Evolutionary conservation across 2,329 filamentous ascomycete species (phyloP).

Genomic region (Colletotrichum coccodes): DNA sequence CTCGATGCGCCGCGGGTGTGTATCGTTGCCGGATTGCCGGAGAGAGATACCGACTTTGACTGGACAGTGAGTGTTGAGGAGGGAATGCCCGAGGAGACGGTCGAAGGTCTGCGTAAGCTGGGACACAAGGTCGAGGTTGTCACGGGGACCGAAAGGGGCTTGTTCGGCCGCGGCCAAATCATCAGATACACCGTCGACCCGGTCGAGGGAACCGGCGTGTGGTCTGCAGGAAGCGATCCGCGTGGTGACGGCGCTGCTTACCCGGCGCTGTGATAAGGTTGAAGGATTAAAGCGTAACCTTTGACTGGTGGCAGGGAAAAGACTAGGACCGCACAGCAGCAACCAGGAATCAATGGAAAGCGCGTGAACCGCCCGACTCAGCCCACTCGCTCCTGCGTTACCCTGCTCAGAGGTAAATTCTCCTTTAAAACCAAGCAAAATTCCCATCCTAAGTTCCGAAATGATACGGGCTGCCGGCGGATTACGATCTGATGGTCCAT

Average conservation of each 20-base stretch:
- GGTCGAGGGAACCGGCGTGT: slow-evolving; percentile 75
- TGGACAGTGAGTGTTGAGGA: slow-evolving; percentile 83
- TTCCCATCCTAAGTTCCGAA: not conserved
- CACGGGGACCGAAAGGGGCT: slow-evolving; percentile 68
- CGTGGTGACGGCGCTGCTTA: slow-evolving; percentile 83
- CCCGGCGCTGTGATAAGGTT: slow-evolving; percentile 47
- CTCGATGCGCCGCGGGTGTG: slow-evolving; percentile 93
- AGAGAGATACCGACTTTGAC: slow-evolving; percentile 66
- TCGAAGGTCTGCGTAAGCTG: slow-evolving; percentile 72
- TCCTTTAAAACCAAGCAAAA: too few relatives aligned
- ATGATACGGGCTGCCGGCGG: too few relatives aligned
- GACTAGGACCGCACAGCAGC: not conserved
- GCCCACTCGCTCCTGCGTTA: not conserved
- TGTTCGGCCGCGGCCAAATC: slow-evolving; percentile 90
- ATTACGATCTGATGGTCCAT: not conserved
- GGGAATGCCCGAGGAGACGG: slow-evolving; percentile 75
- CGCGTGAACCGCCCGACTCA: not conserved
- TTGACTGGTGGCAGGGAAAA: not conserved
- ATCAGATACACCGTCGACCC: slow-evolving; percentile 80
- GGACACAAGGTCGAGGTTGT: slow-evolving; percentile 81
- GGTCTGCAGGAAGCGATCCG: slow-evolving; percentile 89
- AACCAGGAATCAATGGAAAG: not conserved
- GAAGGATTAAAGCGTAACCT: not conserved
- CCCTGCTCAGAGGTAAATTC: not conserved
- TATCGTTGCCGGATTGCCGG: slow-evolving; percentile 79